These are phyloP conservation scores for Kwoniella botswanensis DNA, from an alignment of 768 basidiomycete genomes.

Conservation along the genomic window DNA sequence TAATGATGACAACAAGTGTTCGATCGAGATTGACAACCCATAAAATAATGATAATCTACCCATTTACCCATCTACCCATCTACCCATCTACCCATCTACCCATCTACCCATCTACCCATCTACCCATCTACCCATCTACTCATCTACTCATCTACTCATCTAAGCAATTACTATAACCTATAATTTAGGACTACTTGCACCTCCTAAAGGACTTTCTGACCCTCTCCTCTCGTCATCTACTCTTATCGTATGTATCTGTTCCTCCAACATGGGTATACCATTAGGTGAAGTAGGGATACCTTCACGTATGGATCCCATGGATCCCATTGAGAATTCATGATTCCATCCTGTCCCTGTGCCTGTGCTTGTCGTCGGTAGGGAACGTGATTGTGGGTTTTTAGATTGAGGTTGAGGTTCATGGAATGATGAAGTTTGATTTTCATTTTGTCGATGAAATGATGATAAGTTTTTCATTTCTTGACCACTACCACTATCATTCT, in stretches of 20 bases:
- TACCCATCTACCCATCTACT: too few species aligned
- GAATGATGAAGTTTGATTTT: not conserved
- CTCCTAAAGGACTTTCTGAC: slow-evolving; percentile 11
- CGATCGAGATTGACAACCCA: too few species aligned
- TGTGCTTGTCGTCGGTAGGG: not conserved
- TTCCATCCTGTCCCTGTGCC: not conserved
- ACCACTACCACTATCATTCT: not conserved
- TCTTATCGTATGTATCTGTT: not conserved
- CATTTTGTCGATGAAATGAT: not conserved
- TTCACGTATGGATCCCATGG: slow-evolving; percentile 3
- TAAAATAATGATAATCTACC: too few species aligned
- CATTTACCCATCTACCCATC: too few species aligned
- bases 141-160: too few species aligned
- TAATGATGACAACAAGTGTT: too few species aligned
- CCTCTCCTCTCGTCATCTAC: not conserved
- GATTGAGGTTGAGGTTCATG: not conserved
- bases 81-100: too few species aligned
- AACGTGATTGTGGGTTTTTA: not conserved
- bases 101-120: too few species aligned
- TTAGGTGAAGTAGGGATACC: not conserved
- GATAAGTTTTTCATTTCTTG: too few species aligned
- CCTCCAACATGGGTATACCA: too few species aligned
- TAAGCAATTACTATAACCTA: not conserved
- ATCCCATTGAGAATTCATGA: slow-evolving; percentile 6
- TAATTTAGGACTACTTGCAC: not conserved